Percentiles rank a stretch among this genome's conserved stretches.
These are phyloP conservation scores for Neurospora sp. DNA, from an alignment of 495 filamentous ascomycete species.

Conservation along the genomic window DNA sequence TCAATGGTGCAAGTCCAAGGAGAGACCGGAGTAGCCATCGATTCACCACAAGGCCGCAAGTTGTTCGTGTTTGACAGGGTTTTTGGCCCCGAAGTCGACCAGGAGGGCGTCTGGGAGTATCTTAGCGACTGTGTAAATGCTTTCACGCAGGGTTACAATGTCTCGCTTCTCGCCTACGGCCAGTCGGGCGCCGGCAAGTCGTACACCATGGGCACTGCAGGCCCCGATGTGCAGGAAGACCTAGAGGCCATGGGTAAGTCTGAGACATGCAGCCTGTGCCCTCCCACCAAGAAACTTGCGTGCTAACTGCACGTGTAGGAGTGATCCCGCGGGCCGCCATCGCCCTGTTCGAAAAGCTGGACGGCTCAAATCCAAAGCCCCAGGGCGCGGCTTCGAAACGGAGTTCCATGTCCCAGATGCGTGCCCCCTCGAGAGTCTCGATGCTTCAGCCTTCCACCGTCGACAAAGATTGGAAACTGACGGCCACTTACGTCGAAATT, in stretches of 20 bases:
- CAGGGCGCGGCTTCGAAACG: conserved; percentile 25
- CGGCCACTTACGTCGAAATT: conserved; percentile 97
- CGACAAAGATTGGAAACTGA: conserved; percentile 87
- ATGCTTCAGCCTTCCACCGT: conserved; percentile 29
- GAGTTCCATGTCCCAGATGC: conserved; percentile 64
- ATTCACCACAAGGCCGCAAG: conserved; percentile 84
- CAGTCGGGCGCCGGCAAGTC: conserved; percentile 99
- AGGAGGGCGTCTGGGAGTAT: conserved; percentile 94
- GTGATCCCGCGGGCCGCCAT: conserved; percentile 87
- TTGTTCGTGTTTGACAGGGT: conserved; percentile 94
- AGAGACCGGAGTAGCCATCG: conserved; percentile 74
- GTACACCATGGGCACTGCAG: conserved; percentile 97
- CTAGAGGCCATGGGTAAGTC: conserved; percentile 68
- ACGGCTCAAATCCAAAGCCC: conserved; percentile 27
- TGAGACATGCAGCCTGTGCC: neutral
- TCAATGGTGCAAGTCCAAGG: conserved; percentile 85
- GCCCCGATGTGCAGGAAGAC: conserved; percentile 72
- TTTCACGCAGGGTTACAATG: conserved; percentile 96
- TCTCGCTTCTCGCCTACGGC: conserved; percentile 93
- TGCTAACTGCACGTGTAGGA: conserved; percentile 42
- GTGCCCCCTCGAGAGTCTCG: conserved; percentile 76
- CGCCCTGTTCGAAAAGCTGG: conserved; percentile 80
- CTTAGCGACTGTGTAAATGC: conserved; percentile 80
- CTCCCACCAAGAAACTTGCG: neutral
- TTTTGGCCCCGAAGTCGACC: conserved; percentile 71